A percentile compares a stretch with the other conserved stretches of the same genome.
These are phyloP conservation scores for Ormosia emarginata DNA, from an alignment of 306 rosid genomes.

Conservation along the genomic window DNA sequence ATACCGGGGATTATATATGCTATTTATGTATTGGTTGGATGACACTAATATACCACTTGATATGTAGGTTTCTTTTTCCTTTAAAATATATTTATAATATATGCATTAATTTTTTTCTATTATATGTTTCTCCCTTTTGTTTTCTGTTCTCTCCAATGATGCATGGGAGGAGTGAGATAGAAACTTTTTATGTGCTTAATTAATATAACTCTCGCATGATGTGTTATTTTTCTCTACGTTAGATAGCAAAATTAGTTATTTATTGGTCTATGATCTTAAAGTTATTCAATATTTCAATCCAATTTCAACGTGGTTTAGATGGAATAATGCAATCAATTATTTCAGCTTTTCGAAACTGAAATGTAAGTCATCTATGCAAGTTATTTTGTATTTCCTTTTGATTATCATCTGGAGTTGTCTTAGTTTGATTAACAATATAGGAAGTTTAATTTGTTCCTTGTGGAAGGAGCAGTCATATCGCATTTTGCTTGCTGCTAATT, in stretches of 20 bases:
- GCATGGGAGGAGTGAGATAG: not conserved
- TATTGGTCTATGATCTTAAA: not conserved
- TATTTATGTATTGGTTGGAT: constrained; percentile 56
- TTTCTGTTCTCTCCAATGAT: not conserved
- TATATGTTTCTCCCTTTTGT: not conserved
- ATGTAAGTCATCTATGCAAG: too few species aligned
- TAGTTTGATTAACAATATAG: too few species aligned
- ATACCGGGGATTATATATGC: constrained; percentile 75
- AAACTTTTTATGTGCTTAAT: not conserved
- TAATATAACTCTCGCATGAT: not conserved
- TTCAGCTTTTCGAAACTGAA: too few species aligned
- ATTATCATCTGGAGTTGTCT: too few species aligned
- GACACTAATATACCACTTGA: not conserved
- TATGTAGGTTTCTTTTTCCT: not conserved
- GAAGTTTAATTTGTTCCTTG: too few species aligned
- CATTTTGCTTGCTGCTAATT: too few species aligned
- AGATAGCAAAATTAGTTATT: not conserved
- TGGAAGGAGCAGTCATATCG: too few species aligned
- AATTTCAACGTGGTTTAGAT: not conserved
- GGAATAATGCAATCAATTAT: not conserved
- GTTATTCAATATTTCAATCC: not conserved
- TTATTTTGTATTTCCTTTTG: too few species aligned
- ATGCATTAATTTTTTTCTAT: not conserved
- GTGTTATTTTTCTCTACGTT: not conserved
- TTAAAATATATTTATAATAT: not conserved